A percentile compares a stretch with the other conserved stretches of the same genome.
These are phyloP conservation scores for Solanum chiquidenum DNA, from an alignment of 257 asterid genomes.

Conservation along the genomic window DNA sequence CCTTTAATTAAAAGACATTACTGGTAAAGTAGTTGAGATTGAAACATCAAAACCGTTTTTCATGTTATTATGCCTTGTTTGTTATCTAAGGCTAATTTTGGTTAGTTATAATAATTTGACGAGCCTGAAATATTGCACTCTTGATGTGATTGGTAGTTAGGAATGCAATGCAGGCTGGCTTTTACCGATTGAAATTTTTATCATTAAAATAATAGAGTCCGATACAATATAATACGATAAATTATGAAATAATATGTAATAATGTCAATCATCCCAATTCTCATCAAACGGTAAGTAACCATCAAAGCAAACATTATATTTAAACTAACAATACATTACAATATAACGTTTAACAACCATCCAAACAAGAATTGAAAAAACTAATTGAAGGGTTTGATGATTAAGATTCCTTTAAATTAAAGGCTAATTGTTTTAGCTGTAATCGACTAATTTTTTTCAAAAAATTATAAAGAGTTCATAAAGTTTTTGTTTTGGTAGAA, in stretches of 20 bases:
- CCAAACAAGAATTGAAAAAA: background rate
- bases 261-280: too few relatives aligned
- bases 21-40: background rate
- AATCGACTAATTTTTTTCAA: background rate
- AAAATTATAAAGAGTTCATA: background rate
- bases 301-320: too few relatives aligned
- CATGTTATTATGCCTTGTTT: background rate
- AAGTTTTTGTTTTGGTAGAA: background rate
- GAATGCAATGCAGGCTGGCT: background rate
- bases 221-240: too few relatives aligned
- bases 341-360: too few relatives aligned
- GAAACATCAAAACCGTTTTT: background rate
- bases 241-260: too few relatives aligned
- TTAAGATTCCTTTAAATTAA: background rate
- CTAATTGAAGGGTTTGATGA: background rate
- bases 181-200: background rate
- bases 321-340: too few relatives aligned
- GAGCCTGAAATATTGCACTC: background rate
- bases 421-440: background rate
- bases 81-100: background rate
- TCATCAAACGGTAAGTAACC: too few relatives aligned
- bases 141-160: constrained; percentile 1
- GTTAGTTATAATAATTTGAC: background rate
- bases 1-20: background rate
- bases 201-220: too few relatives aligned